These are phyloP conservation scores for Clonostachys rosea DNA, from an alignment of 2,329 filamentous ascomycete genomes.

Conservation along the genomic window DNA sequence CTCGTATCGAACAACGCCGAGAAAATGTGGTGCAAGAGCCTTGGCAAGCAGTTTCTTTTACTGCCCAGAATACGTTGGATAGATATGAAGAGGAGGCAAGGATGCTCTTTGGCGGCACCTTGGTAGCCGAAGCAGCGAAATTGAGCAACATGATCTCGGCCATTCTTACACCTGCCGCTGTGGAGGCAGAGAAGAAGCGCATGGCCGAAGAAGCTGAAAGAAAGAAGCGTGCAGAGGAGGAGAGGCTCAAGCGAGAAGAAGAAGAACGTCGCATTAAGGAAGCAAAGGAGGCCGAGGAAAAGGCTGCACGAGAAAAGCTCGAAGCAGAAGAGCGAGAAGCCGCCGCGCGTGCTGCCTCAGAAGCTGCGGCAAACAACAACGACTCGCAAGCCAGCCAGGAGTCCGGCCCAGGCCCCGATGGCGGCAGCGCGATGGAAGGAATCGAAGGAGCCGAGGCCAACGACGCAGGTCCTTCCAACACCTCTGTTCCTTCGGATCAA, in stretches of 20 bases:
- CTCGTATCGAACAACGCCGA: constrained; percentile 27
- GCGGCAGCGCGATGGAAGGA: constrained; percentile 65
- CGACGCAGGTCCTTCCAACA: background rate
- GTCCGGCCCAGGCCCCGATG: background rate
- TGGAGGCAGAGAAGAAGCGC: constrained; percentile 72
- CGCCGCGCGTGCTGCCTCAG: constrained; percentile 50
- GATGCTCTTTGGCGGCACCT: constrained; percentile 70
- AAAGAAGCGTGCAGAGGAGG: constrained; percentile 46
- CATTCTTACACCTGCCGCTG: constrained; percentile 75
- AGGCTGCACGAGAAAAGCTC: constrained; percentile 59
- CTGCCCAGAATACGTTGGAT: constrained; percentile 62
- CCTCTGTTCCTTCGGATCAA: constrained; percentile 6
- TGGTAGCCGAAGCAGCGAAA: constrained; percentile 52
- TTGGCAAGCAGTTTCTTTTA: constrained; percentile 72
- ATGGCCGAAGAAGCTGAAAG: constrained; percentile 55
- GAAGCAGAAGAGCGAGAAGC: constrained; percentile 68
- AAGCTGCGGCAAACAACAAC: constrained; percentile 37
- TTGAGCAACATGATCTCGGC: constrained; percentile 67
- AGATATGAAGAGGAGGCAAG: constrained; percentile 90
- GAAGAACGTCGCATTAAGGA: constrained; percentile 64
- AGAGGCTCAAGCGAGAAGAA: constrained; percentile 57
- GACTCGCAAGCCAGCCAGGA: background rate
- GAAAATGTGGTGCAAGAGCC: constrained; percentile 52
- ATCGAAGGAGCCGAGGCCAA: constrained; percentile 42
- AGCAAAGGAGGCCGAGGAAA: constrained; percentile 68